These are phyloP conservation scores for Sisymbrium irio DNA, from an alignment of 345 rosid genomes.

Conservation along the genomic window DNA sequence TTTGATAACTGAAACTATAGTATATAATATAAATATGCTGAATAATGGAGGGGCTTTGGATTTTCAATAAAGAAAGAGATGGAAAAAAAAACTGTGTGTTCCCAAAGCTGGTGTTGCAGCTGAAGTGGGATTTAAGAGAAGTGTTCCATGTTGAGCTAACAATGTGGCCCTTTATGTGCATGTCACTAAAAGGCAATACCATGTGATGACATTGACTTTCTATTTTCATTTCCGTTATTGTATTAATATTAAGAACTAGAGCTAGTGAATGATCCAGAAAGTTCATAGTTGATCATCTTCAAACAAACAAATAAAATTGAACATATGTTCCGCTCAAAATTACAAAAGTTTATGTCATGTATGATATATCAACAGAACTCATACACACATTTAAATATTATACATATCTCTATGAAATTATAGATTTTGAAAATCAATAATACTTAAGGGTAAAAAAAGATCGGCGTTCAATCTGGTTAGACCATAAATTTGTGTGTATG, in stretches of 20 bases:
- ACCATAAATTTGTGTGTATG: background rate
- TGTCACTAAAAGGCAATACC: conserved; percentile 52
- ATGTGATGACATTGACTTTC: conserved; percentile 51
- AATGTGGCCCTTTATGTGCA: conserved; percentile 63
- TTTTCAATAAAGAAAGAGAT: background rate
- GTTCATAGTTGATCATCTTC: background rate
- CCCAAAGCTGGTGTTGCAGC: conserved; percentile 52
- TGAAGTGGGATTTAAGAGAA: conserved; percentile 58
- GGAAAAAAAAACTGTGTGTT: conserved; percentile 33
- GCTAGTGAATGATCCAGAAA: background rate
- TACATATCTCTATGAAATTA: background rate
- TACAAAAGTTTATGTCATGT: background rate
- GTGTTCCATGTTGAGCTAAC: conserved; percentile 48
- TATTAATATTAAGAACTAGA: background rate
- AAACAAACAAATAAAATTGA: background rate
- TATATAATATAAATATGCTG: background rate
- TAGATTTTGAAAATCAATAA: background rate
- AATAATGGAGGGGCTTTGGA: background rate
- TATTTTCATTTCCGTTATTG: conserved; percentile 1
- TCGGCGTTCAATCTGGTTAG: background rate
- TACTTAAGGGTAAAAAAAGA: background rate
- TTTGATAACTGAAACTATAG: background rate
- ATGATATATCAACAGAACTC: too few species aligned
- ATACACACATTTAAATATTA: background rate
- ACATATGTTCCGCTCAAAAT: background rate